Percentiles rank a stretch among this genome's conserved stretches.
Conservation (phyloP, 495 filamentous ascomycete genomes). For the Lophiostoma macrostomum region DNA sequence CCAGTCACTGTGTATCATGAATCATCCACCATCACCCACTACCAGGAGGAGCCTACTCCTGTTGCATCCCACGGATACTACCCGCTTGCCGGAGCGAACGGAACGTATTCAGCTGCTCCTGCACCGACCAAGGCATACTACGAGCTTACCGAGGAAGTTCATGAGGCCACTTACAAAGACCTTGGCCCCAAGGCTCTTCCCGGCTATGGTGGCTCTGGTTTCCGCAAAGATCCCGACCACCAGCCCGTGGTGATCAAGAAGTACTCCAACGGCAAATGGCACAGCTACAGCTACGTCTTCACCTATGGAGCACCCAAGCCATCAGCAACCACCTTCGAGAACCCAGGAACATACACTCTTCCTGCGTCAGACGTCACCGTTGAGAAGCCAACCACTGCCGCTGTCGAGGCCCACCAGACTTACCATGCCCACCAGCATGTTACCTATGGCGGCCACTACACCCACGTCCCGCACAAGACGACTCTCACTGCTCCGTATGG, state of each 20-base stretch:
- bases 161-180: constrained; percentile 11
- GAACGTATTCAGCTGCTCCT: neutral
- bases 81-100: constrained; percentile 4
- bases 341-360: constrained; percentile 19
- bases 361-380: constrained; percentile 13
- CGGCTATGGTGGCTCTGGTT: constrained; percentile 8
- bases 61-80: neutral
- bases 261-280: constrained; percentile 15
- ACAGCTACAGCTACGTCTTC: constrained; percentile 1
- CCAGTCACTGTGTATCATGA: constrained; percentile 20
- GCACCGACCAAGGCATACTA: constrained; percentile 16
- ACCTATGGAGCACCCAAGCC: constrained; percentile 19
- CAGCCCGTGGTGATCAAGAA: constrained; percentile 21
- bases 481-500: constrained; percentile 15
- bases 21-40: constrained; percentile 18
- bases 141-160: constrained; percentile 16
- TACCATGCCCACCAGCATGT: neutral
- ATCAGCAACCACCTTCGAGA: constrained; percentile 6
- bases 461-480: constrained; percentile 9
- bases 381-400: constrained; percentile 2
- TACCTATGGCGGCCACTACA: constrained; percentile 17
- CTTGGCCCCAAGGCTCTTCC: constrained; percentile 22
- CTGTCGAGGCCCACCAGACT: constrained; percentile 6
- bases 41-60: too few species aligned
- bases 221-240: neutral